Conservation (phyloP, 2,329 filamentous ascomycete genomes). For the Fusarium xyrophilum region DNA sequence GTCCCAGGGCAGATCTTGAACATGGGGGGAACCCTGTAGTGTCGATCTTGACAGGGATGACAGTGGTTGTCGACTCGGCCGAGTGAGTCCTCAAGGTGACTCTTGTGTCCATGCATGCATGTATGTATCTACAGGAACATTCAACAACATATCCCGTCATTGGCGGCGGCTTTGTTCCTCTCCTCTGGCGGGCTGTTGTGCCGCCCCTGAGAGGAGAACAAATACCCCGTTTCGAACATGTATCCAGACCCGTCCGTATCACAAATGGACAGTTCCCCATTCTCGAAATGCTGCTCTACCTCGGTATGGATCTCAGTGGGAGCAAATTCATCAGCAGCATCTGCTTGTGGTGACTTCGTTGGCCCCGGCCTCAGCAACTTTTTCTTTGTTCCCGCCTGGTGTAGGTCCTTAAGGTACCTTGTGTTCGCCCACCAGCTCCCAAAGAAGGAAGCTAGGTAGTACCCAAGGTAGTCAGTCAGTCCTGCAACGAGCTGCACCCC, state of each 20-base stretch:
- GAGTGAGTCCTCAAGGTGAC: background rate
- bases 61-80: background rate
- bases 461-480: too few relatives aligned
- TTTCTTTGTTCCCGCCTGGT: background rate
- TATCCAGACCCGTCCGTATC: background rate
- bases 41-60: slow-evolving; percentile 2
- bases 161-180: background rate
- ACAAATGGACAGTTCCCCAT: background rate
- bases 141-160: background rate
- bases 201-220: background rate
- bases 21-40: background rate
- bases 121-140: background rate
- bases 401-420: too few relatives aligned
- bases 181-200: background rate
- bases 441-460: background rate
- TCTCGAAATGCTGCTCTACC: background rate
- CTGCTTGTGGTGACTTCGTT: background rate
- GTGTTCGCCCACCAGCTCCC: background rate
- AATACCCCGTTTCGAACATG: background rate
- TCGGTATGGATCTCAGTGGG: background rate
- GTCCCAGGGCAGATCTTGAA: background rate
- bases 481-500: background rate
- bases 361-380: background rate
- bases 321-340: background rate
- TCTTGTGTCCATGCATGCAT: background rate